Percentiles rank a stretch among this genome's conserved stretches.
These are phyloP conservation scores for Trichoderma parareesei DNA, from an alignment of 495 filamentous ascomycete genomes.

Conservation along the genomic window DNA sequence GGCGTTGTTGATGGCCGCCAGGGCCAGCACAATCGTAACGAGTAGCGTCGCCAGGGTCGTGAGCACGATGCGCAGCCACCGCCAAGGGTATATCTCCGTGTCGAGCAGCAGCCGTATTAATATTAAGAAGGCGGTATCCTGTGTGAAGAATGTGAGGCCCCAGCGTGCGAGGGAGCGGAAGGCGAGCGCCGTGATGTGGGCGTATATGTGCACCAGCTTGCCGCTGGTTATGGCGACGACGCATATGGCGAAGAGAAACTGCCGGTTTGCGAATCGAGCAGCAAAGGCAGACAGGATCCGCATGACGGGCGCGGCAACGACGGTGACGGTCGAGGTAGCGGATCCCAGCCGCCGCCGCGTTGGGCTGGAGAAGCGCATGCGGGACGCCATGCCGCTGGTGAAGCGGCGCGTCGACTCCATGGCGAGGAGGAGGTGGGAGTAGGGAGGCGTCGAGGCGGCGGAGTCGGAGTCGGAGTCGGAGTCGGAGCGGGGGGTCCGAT, in stretches of 20 bases:
- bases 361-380: neutral
- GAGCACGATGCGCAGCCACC: slow-evolving; percentile 4
- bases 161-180: neutral
- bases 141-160: slow-evolving; percentile 5
- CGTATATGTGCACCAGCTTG: slow-evolving; percentile 11
- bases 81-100: neutral
- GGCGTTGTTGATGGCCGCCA: slow-evolving; percentile 1
- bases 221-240: neutral
- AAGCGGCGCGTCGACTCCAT: slow-evolving; percentile 8
- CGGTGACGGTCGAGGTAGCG: neutral
- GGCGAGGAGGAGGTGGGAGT: neutral
- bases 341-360: neutral
- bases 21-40: slow-evolving; percentile 3
- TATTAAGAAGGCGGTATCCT: slow-evolving; percentile 8
- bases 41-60: neutral
- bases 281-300: neutral
- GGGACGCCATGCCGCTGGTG: slow-evolving; percentile 7
- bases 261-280: neutral
- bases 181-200: neutral
- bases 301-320: neutral
- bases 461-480: slow-evolving; percentile 1
- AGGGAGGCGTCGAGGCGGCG: neutral
- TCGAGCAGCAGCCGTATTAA: slow-evolving; percentile 8
- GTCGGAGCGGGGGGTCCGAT: neutral
- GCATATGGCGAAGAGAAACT: slow-evolving; percentile 2